A percentile compares a stretch with the other conserved stretches of the same genome.
phyloP scores from a whole-genome alignment of 495 filamentous ascomycete species.

The Neurospora discreta region DNA sequence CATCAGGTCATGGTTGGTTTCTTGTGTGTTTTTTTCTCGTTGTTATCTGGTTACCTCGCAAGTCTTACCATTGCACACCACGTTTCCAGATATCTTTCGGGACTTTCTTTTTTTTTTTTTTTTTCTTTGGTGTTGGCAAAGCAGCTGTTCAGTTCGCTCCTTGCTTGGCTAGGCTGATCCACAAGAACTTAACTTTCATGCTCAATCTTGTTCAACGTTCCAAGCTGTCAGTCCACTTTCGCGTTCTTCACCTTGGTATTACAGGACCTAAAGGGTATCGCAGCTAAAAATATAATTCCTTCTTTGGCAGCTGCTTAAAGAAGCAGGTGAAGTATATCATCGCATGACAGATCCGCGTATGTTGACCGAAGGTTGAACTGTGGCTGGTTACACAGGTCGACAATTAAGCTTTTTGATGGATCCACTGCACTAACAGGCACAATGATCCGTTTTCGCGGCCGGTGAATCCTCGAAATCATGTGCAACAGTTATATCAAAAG shows the following conservation, averaged over 20 bases:
- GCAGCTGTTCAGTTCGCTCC: neutral
- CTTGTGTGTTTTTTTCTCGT: neutral
- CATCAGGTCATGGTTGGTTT: neutral
- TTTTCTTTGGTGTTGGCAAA: too few species aligned
- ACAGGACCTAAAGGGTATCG: neutral
- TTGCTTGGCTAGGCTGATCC: neutral
- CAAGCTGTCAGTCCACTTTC: neutral
- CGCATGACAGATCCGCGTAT: neutral
- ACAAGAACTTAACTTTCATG: neutral
- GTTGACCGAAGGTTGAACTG: neutral
- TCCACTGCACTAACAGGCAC: neutral
- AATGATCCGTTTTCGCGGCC: neutral
- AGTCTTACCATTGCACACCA: neutral
- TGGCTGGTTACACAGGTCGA: neutral
- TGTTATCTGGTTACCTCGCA: neutral
- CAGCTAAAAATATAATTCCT: neutral
- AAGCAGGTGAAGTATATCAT: neutral
- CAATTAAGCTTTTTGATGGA: neutral
- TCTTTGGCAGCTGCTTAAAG: neutral
- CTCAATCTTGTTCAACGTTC: neutral
- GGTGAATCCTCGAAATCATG: neutral
- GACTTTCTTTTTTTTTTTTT: too few species aligned
- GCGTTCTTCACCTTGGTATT: neutral
- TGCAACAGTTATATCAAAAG: neutral
- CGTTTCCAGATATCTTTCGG: neutral